These are phyloP conservation scores for Musa acuminata DNA, from an alignment of 176 grass and related monocot species.

Conservation along the genomic window DNA sequence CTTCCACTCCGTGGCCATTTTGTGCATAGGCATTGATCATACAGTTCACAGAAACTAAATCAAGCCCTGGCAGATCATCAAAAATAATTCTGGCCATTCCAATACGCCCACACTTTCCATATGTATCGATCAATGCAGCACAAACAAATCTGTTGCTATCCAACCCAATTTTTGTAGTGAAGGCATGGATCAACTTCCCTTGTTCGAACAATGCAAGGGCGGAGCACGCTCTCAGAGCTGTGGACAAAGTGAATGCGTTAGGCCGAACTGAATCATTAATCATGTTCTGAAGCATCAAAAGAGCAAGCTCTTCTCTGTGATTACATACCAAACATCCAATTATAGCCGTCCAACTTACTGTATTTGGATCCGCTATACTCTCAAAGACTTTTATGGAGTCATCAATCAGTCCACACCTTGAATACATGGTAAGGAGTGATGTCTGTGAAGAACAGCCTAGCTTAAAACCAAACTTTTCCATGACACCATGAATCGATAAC, in stretches of 20 bases:
- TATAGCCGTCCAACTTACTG: conserved; percentile 16
- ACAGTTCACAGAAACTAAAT: conserved; percentile 21
- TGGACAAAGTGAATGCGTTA: conserved; percentile 27
- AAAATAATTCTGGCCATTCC: conserved; percentile 14
- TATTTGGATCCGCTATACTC: neutral
- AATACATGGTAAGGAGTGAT: conserved; percentile 28
- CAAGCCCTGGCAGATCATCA: conserved; percentile 14
- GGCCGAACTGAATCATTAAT: conserved; percentile 3
- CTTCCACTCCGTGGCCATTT: conserved; percentile 17
- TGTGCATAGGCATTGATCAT: conserved; percentile 30
- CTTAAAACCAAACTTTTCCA: conserved; percentile 4
- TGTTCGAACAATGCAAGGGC: conserved; percentile 20
- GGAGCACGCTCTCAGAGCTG: conserved; percentile 20
- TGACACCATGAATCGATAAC: conserved; percentile 12
- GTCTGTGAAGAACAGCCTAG: conserved; percentile 12
- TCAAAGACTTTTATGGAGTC: conserved; percentile 21
- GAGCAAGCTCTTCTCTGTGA: conserved; percentile 17
- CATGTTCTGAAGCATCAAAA: conserved; percentile 23
- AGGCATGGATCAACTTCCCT: conserved; percentile 20
- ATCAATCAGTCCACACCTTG: conserved; percentile 13
- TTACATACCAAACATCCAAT: conserved; percentile 25
- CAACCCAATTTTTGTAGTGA: conserved; percentile 16
- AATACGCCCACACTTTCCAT: conserved; percentile 24
- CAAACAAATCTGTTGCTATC: conserved; percentile 2
- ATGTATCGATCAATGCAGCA: conserved; percentile 15